Conservation (phyloP, 2,329 filamentous ascomycete species). For the Bipolaris gigantea region DNA sequence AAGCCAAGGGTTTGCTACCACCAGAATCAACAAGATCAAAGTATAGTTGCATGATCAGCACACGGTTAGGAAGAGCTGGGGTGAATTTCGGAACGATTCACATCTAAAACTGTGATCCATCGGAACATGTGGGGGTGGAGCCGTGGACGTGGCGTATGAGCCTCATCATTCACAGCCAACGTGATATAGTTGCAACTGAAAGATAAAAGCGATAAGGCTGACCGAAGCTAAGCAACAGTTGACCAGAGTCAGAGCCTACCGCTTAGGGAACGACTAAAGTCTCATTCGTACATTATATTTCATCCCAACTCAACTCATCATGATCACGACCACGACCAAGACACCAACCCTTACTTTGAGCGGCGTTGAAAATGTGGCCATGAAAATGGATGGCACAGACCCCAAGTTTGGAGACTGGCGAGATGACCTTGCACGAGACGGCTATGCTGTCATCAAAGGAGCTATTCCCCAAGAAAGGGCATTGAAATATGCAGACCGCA, state of each 20-base stretch:
- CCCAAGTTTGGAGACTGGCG: slow-evolving; percentile 39
- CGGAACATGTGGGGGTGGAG: neutral
- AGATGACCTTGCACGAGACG: slow-evolving; percentile 26
- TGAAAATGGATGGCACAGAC: slow-evolving; percentile 26
- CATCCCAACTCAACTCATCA: neutral
- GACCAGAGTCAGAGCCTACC: neutral
- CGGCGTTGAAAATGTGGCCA: slow-evolving; percentile 5
- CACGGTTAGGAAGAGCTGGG: neutral
- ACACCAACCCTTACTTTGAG: slow-evolving; percentile 14
- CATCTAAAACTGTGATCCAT: neutral
- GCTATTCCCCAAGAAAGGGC: slow-evolving; percentile 50
- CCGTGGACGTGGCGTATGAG: neutral
- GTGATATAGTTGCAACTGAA: neutral
- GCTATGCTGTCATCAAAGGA: slow-evolving; percentile 49
- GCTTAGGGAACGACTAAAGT: no score
- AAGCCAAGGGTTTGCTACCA: neutral
- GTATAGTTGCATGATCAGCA: neutral
- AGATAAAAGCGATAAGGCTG: neutral
- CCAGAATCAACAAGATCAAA: neutral
- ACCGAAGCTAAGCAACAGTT: neutral
- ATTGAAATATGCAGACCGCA: slow-evolving; percentile 37
- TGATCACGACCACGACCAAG: slow-evolving; percentile 19
- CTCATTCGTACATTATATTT: no score
- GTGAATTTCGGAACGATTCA: neutral
- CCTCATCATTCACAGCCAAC: neutral